Percentiles rank a stretch among this genome's conserved stretches.
Evolutionary conservation across 2,329 filamentous ascomycete genomes (phyloP).

Genomic region (Colletotrichum cordylinicola): DNA sequence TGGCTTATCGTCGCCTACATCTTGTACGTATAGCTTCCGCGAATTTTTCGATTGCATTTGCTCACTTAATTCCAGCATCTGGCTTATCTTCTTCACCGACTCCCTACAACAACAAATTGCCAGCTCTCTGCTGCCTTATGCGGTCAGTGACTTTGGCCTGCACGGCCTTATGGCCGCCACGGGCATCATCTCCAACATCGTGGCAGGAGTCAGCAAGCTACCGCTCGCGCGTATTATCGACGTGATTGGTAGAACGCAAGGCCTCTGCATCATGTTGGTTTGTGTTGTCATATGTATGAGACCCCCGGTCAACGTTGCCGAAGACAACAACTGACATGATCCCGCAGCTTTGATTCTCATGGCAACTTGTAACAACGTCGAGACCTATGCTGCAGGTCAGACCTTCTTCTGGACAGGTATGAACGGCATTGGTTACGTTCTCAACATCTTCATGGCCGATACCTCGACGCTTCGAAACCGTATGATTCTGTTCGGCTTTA

Average conservation of each 20-base stretch:
- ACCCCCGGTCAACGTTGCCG: background rate
- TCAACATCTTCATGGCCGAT: conserved; percentile 37
- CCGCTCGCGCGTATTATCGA: conserved; percentile 44
- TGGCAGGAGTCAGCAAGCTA: conserved; percentile 31
- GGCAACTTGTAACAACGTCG: conserved; percentile 58
- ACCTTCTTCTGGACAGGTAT: conserved; percentile 64
- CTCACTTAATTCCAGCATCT: conserved; percentile 37
- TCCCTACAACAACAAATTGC: conserved; percentile 45
- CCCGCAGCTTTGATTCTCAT: conserved; percentile 56
- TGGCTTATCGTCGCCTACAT: conserved; percentile 43
- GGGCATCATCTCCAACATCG: conserved; percentile 46
- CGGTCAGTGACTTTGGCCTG: conserved; percentile 42
- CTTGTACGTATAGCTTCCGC: conserved; percentile 34
- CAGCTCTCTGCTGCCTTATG: conserved; percentile 33
- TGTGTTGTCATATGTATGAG: background rate
- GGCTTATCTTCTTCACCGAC: conserved; percentile 47
- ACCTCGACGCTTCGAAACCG: conserved; percentile 35
- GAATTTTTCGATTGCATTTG: background rate
- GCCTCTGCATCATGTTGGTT: conserved; percentile 35
- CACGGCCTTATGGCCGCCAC: conserved; percentile 54
- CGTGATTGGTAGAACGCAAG: conserved; percentile 41
- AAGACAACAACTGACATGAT: conserved; percentile 32
- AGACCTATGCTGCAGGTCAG: conserved; percentile 47
- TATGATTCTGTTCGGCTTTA: conserved; percentile 35
- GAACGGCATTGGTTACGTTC: conserved; percentile 32